Conservation (phyloP, 2,329 filamentous ascomycete species). For the Colletotrichum abscissum region DNA sequence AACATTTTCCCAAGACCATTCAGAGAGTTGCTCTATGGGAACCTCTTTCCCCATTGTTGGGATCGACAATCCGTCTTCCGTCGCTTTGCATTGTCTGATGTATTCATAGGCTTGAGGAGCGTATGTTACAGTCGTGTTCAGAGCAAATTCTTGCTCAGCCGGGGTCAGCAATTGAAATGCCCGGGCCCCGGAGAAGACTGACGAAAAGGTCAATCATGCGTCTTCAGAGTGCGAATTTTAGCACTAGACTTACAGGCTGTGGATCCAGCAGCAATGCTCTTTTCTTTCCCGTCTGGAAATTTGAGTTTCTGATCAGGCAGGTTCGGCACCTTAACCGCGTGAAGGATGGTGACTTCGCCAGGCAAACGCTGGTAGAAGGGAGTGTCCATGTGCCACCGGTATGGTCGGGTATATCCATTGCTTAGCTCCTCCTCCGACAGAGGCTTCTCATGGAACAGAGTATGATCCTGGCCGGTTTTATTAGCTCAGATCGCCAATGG, state of each 20-base stretch:
- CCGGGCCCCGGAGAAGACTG: background rate
- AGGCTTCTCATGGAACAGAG: background rate
- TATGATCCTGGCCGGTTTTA: background rate
- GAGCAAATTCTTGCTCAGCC: background rate
- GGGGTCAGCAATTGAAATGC: background rate
- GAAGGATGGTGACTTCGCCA: background rate
- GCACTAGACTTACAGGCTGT: constrained; percentile 11
- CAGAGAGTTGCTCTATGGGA: background rate
- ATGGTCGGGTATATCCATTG: background rate
- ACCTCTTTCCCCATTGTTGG: background rate
- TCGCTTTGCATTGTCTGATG: background rate
- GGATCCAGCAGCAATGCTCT: background rate
- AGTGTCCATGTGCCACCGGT: background rate
- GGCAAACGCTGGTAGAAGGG: background rate
- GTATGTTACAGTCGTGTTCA: background rate
- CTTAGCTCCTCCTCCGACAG: background rate
- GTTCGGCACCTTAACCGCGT: background rate
- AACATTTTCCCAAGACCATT: background rate
- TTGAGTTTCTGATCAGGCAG: background rate
- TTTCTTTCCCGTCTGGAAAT: background rate
- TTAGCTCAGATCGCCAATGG: background rate
- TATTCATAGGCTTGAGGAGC: background rate
- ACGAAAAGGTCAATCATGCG: background rate
- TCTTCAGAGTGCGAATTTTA: background rate
- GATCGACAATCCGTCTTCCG: background rate